phyloP scores from a whole-genome alignment of 208 protist genomes.

The Naegleria fowleri region DNA sequence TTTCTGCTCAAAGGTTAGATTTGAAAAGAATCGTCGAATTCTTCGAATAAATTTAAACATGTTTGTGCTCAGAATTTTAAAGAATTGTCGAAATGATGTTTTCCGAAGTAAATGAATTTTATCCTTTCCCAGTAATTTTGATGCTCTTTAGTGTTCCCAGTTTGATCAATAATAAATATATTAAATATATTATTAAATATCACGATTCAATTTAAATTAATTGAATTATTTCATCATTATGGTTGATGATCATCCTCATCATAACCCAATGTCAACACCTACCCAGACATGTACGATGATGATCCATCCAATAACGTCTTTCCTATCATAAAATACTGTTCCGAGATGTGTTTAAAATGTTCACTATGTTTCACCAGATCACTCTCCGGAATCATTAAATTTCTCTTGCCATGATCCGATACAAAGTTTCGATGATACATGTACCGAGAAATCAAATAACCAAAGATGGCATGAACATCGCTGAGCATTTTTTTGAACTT shows the following conservation, averaged over 20 bases:
- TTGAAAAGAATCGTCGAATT: neutral
- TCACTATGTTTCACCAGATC: neutral
- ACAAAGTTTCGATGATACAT: neutral
- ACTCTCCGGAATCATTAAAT: neutral
- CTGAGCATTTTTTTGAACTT: neutral
- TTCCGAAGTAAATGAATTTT: neutral
- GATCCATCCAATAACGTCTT: neutral
- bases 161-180: no score
- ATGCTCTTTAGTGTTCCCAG: neutral
- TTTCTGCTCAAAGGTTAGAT: slow-evolving; percentile 16
- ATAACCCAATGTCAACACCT: neutral
- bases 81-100: neutral
- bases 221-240: no score
- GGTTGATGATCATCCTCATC: neutral
- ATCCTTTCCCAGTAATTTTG: neutral
- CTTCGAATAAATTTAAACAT: neutral
- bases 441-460: neutral
- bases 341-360: neutral
- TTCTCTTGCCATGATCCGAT: neutral
- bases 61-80: neutral
- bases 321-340: neutral
- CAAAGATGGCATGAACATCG: neutral
- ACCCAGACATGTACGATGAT: neutral
- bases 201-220: no score
- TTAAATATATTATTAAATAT: no score